Evolutionary conservation across 345 rosid genomes (phyloP), one percentile per base, ranked within the genome.

Genomic region (Salix dunnii): DNA sequence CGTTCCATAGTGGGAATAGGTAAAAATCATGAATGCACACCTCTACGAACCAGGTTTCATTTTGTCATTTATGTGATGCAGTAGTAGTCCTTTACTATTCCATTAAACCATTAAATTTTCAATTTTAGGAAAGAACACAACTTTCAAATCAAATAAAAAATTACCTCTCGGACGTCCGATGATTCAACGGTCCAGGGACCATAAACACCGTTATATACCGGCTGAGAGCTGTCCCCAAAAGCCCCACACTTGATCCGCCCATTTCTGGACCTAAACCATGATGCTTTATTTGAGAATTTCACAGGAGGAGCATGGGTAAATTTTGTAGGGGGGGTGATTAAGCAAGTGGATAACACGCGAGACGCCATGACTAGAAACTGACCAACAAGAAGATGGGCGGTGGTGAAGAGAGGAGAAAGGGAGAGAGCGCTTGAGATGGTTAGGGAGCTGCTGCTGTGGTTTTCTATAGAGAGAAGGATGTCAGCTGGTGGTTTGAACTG

Each of bases 141-240:
- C 18, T 42, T 46, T n/a, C 3, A 58, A 70, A 62, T 31, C 35
- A 25, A 46, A 28, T 49, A 20, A 1, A 3, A 55, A 31, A 27
- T 51, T 67, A 94, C 99, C 96, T 96, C 99, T 76, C 87, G 86
- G 17, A 96, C 94, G 83, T 96, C 98, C 62, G 95, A 80, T 25
- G 86, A 71, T 17, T 96, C 96, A 48, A 96, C 82, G 63, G 89
- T 88, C 99, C 99, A 96, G 40, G 90, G 91, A 58, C 99, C 97
- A 74, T 89, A 96, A 55, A 73, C 82, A 33, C 98, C 99, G 72
- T 86, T 78, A 81, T 90, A 95, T 75, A 91, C 91, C 31, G 90
- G 71, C 66, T 74, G 85, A 20, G 96, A 85, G 85, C 88, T 76
- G 21, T 88, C 88, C 43, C 92, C 82, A 27, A 81, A 63, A 30